phyloP scores from a whole-genome alignment of 202 grass and related monocot genomes.

The Schoenoplectus triqueter region DNA sequence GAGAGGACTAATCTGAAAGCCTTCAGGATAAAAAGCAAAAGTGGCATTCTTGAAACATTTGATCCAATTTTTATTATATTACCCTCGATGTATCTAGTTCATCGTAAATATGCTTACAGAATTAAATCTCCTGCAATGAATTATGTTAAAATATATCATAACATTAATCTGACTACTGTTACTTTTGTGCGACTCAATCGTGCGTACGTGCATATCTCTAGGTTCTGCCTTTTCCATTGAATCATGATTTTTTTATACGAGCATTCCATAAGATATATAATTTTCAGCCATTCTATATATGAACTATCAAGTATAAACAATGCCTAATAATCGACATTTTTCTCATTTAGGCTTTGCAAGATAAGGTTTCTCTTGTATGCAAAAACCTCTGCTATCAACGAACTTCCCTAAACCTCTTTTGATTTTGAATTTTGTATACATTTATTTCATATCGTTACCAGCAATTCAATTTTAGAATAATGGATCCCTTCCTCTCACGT shows the following conservation, averaged over 20 bases:
- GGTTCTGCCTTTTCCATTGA: background rate
- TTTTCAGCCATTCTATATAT: too few relatives aligned
- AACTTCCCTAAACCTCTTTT: too few relatives aligned
- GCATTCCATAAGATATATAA: background rate
- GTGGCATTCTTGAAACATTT: too few relatives aligned
- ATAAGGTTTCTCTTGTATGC: too few relatives aligned
- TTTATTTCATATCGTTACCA: background rate
- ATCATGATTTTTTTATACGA: background rate
- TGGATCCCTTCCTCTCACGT: too few relatives aligned
- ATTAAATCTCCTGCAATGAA: background rate
- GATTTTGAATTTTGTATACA: background rate
- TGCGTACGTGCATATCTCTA: background rate
- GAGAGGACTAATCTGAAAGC: background rate
- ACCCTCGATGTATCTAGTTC: too few relatives aligned
- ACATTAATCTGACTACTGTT: background rate
- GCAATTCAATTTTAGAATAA: too few relatives aligned
- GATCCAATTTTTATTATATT: too few relatives aligned
- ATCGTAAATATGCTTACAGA: too few relatives aligned
- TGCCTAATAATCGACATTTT: background rate
- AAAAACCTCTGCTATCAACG: too few relatives aligned
- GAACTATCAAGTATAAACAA: background rate
- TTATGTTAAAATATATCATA: background rate
- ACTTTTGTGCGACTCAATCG: background rate
- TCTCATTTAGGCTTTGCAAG: too few relatives aligned
- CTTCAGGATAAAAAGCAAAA: too few relatives aligned